phyloP scores from a whole-genome alignment of 2,329 filamentous ascomycete species.

The Teratosphaeria viscida region DNA sequence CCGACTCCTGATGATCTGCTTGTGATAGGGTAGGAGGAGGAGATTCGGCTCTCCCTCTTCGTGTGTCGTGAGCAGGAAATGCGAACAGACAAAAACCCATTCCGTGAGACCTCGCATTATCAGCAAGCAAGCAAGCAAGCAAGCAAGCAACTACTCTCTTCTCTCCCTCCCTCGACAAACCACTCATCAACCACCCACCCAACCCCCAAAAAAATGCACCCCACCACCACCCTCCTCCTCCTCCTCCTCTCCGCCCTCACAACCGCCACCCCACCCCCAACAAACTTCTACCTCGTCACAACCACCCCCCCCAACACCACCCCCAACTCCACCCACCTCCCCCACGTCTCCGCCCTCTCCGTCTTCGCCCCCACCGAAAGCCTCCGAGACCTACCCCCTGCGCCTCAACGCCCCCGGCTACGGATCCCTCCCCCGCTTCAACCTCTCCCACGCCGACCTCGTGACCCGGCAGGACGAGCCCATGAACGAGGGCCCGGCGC shows the following conservation, averaged over 20 bases:
- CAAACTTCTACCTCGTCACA: slow-evolving; percentile 32
- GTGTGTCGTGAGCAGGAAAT: background rate
- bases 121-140: too few relatives aligned
- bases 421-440: slow-evolving; percentile 29
- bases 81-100: background rate
- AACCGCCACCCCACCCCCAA: slow-evolving; percentile 1
- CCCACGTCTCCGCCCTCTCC: slow-evolving; percentile 28
- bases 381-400: slow-evolving; percentile 23
- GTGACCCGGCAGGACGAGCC: slow-evolving; percentile 22
- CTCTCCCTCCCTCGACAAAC: background rate
- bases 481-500: slow-evolving; percentile 18
- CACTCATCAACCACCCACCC: background rate
- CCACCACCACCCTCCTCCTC: background rate
- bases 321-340: slow-evolving; percentile 23
- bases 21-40: too few relatives aligned
- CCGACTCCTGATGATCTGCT: background rate
- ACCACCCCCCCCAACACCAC: slow-evolving; percentile 20
- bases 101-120: background rate
- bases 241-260: slow-evolving; percentile 3
- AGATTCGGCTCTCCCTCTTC: too few relatives aligned
- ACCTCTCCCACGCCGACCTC: slow-evolving; percentile 24
- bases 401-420: slow-evolving; percentile 31
- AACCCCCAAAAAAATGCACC: slow-evolving; percentile 4
- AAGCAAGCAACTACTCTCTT: background rate
- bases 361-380: slow-evolving; percentile 30